These are phyloP conservation scores for Achlya hypogyna DNA, from an alignment of 352 stramenopile species.

Conservation along the genomic window DNA sequence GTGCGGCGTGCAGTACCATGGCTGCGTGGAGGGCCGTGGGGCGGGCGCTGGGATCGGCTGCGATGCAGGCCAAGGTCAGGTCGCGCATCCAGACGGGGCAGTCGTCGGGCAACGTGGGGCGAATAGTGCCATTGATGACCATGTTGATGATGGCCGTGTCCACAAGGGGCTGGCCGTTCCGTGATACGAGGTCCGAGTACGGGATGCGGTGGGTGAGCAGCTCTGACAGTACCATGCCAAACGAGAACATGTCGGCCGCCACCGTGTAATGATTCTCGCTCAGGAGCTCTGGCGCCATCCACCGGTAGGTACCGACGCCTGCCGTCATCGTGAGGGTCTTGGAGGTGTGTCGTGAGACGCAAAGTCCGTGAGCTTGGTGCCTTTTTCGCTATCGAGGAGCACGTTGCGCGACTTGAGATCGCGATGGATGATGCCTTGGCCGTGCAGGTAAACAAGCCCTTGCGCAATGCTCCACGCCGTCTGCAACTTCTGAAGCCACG, in stretches of 20 bases:
- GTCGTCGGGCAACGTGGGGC: conserved; percentile 7
- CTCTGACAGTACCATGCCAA: conserved; percentile 16
- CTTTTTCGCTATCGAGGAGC: conserved; percentile 2
- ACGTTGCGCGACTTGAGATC: conserved; percentile 14
- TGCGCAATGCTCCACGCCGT: conserved; percentile 11
- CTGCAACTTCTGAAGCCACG: conserved; percentile 16
- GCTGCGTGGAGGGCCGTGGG: conserved; percentile 25
- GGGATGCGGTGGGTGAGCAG: conserved; percentile 5
- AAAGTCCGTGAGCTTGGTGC: conserved; percentile 18
- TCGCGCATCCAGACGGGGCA: conserved; percentile 23
- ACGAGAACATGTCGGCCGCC: conserved; percentile 16
- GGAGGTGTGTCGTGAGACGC: neutral
- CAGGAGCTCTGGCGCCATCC: conserved; percentile 18
- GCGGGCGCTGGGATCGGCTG: conserved; percentile 27
- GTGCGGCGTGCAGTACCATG: neutral
- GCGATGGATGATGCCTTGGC: conserved; percentile 1
- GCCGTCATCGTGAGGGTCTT: conserved; percentile 13
- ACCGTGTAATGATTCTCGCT: conserved; percentile 20
- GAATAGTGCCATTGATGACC: conserved; percentile 3
- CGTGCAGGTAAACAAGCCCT: conserved; percentile 7
- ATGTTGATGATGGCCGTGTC: conserved; percentile 20
- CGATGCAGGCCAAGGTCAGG: conserved; percentile 35
- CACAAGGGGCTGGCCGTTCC: conserved; percentile 8
- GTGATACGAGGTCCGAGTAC: conserved; percentile 5
- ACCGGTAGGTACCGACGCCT: conserved; percentile 15